Percentiles rank a stretch among this genome's conserved stretches.
These are phyloP conservation scores for Yarrowia alimentaria DNA, from an alignment of 805 yeast genomes.

Conservation along the genomic window DNA sequence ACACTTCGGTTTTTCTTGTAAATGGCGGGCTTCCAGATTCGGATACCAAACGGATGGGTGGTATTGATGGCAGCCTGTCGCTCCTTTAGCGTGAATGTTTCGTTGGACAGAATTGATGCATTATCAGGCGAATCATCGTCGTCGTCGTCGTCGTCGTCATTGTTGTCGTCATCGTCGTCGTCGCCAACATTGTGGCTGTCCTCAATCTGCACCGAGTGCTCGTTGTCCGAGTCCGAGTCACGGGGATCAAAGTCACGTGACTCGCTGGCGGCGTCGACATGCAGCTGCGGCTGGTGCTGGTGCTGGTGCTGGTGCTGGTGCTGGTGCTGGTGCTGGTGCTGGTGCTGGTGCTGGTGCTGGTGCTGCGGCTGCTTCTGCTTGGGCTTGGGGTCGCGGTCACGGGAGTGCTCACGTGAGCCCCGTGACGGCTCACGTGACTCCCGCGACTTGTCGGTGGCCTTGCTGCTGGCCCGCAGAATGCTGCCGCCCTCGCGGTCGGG, in stretches of 20 bases:
- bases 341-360: too few relatives aligned
- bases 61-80: conserved; percentile 95
- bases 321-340: too few relatives aligned
- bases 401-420: too few relatives aligned
- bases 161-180: conserved; percentile 32
- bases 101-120: conserved; percentile 46
- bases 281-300: too few relatives aligned
- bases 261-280: too few relatives aligned
- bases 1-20: conserved; percentile 92
- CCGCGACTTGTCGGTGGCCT: background rate
- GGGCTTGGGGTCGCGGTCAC: too few relatives aligned
- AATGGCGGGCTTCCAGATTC: conserved; percentile 97
- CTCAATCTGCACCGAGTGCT: background rate
- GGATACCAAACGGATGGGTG: conserved; percentile 97
- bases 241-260: conserved; percentile 8
- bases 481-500: background rate
- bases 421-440: conserved; percentile 6
- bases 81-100: conserved; percentile 83
- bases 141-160: conserved; percentile 40
- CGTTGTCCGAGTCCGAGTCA: background rate
- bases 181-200: conserved; percentile 10
- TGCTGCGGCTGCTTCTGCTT: too few relatives aligned
- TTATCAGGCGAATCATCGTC: conserved; percentile 34
- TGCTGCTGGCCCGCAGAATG: background rate
- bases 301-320: too few relatives aligned